Base-by-base conservation (phyloP, 2,329 filamentous ascomycete species). In the Nectriaceae sp. region DNA sequence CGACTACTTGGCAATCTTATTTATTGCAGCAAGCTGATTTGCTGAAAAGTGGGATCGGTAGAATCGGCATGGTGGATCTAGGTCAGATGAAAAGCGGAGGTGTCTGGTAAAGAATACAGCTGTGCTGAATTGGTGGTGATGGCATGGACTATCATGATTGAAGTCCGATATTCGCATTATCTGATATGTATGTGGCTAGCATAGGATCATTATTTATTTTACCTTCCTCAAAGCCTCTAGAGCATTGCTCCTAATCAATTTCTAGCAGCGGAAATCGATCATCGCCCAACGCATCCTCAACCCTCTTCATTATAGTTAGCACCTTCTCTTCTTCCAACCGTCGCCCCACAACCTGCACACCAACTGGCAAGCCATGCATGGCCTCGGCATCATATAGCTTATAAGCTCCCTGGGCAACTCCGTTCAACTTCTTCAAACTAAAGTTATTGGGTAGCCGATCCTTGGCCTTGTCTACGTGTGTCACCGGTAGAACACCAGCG, bases 331-430 rank as follows among this genome's bases (percentile, higher is more conserved):
- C 91, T 64, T 94, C 86, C 60, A 95, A 71, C 29, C 90, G 77
- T 36, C 87, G 77, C 0, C 90, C 90, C 0, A 96, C 85, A 20
- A 96, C 77, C 69, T 96, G 91, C 6, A 97, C 85, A 0, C 83
- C 92, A 1, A 96, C 90, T 0, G 93, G 93, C 35, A 97, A 73
- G 1, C 91, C 92, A 40, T 90, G 86, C 92, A 97, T 97, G 49
- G 83, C 84, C 13, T 75, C 72, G 0, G 90, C 85, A 66, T 97
- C 83, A 66, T 97, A 97, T 59, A 90, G 79, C 70, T 88, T 90
- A 69, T 94, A 96, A 0, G 90, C 92, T 3, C 92, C 90, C 49
- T 78, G 78, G 0, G 90, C 90, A 8, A 97, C 83, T 3, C 88
- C 87, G 57, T 96, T 94, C 42, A 93, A 76, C 46, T 81, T 81